A percentile compares a stretch with the other conserved stretches of the same genome.
phyloP scores from a whole-genome alignment of 78 protist species.

The Corallochytrium limacisporum region DNA sequence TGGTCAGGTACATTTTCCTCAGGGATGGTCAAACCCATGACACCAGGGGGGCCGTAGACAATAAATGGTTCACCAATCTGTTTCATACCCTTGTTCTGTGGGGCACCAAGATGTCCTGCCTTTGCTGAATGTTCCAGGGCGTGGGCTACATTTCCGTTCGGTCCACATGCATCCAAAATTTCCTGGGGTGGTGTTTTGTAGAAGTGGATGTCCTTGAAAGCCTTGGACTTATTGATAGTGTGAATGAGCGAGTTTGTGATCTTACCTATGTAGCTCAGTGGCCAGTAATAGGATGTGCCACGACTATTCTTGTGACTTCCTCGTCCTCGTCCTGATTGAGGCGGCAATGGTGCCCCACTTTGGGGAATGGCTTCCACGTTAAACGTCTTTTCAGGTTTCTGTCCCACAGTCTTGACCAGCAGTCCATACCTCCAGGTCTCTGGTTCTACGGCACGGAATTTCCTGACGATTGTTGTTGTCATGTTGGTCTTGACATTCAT shows the following conservation, averaged over 20 bases:
- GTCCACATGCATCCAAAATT: too few relatives aligned
- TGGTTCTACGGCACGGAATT: background rate
- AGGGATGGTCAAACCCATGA: too few relatives aligned
- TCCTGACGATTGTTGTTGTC: constrained; percentile 1
- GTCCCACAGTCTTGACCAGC: constrained; percentile 5
- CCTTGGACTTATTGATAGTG: background rate
- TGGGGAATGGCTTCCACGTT: background rate
- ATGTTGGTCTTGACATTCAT: constrained; percentile 5
- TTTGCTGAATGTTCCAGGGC: too few relatives aligned
- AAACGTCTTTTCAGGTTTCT: background rate
- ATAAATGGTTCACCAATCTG: too few relatives aligned
- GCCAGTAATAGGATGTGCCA: constrained; percentile 3
- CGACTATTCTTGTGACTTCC: background rate
- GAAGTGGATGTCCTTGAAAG: background rate
- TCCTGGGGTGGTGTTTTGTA: too few relatives aligned
- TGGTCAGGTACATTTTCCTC: too few relatives aligned
- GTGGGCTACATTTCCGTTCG: too few relatives aligned
- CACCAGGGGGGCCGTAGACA: too few relatives aligned
- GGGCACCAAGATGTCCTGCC: too few relatives aligned
- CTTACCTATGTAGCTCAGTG: background rate
- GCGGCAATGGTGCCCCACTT: background rate
- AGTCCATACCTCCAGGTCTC: background rate
- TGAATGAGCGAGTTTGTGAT: background rate
- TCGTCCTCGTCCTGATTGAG: background rate
- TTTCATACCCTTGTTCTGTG: too few relatives aligned